Percentiles rank a stretch among this genome's conserved stretches.
phyloP scores from a whole-genome alignment of 2,329 filamentous ascomycete genomes.

The Trichoderma sp. region DNA sequence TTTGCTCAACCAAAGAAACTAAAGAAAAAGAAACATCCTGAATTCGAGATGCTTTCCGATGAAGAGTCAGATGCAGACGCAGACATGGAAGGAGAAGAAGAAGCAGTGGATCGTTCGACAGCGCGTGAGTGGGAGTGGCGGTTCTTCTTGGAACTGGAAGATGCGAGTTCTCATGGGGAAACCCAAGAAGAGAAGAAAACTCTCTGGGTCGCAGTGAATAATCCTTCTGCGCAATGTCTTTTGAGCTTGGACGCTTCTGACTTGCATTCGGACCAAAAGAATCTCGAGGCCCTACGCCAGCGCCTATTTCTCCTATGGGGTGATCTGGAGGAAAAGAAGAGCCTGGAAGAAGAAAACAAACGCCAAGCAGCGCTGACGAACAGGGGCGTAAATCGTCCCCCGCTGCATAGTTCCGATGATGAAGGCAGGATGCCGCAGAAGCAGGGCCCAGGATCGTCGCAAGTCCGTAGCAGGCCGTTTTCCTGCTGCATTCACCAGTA shows the following conservation, averaged over 20 bases:
- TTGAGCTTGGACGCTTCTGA: conserved; percentile 50
- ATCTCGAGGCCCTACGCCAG: conserved; percentile 61
- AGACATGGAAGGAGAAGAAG: background rate
- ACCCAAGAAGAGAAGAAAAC: conserved; percentile 43
- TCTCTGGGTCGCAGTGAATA: conserved; percentile 70
- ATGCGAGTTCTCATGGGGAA: conserved; percentile 47
- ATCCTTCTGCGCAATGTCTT: conserved; percentile 52
- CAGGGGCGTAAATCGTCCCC: conserved; percentile 34
- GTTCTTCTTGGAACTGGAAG: conserved; percentile 78
- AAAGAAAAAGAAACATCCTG: conserved; percentile 38
- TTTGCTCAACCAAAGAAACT: conserved; percentile 60
- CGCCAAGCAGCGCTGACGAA: conserved; percentile 24
- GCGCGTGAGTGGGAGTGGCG: conserved; percentile 72
- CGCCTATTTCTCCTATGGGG: conserved; percentile 83
- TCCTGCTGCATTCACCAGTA: conserved; percentile 72
- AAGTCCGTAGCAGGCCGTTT: conserved; percentile 60
- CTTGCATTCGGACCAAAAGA: conserved; percentile 53
- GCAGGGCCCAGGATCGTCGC: conserved; percentile 3
- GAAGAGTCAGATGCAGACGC: conserved; percentile 29
- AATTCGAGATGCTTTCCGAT: conserved; percentile 54
- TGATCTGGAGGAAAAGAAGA: conserved; percentile 72
- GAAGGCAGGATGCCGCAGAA: background rate
- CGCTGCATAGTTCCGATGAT: conserved; percentile 42
- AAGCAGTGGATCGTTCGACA: background rate
- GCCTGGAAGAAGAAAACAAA: conserved; percentile 32